Base-by-base conservation (phyloP, 1,284 basidiomycete genomes). In the Taiwanofungus camphoratus region DNA sequence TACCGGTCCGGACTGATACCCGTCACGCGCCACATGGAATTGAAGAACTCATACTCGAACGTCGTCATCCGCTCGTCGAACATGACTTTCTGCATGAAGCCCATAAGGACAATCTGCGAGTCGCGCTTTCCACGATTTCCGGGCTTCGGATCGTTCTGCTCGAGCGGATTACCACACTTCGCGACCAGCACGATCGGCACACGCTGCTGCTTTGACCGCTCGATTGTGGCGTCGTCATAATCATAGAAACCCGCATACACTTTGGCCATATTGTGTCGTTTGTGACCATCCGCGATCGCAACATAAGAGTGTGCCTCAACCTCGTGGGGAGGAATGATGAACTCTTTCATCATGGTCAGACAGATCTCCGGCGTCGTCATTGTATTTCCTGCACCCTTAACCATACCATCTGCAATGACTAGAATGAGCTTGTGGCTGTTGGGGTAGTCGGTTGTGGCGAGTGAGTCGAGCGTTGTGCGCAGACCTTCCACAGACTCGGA, bases 11-110 rank as follows among this genome's bases (percentile, higher is more conserved):
- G 94, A 55, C 92, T 92, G 49, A 98, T 83, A 38, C 95, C 96
- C 48, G 94, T 95, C 35, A 87, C 85, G 46, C 92, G 76, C 87
- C 95, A 97, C 23, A 96, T 75, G 47, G 92, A 87, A 65, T 97
- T 96, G 82, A 99, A 99, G 61, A 99, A 93, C 67, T 99, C 96
- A 64, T 96, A 99, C 68, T 99, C 95, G 62, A 99, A 90, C 33
- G 95, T 96, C 48, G 92, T 94, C 95, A 99, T 99, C 42, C 93
- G 83, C 69, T 99, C 95, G 67, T 99, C 95, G 63, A 98, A 99
- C 80, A 98, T 97, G 54, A 98, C 95, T 65, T 95, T 95, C 64
- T 97, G 92, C 64, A 99, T 76, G 73, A 99, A 99, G 39, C 80
- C 81, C 95, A 99, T 98, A 50, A 99, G 73, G 41, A 99, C 86